Conservation (phyloP, 352 stramenopile genomes). For the Pythium grandisporangium region DNA sequence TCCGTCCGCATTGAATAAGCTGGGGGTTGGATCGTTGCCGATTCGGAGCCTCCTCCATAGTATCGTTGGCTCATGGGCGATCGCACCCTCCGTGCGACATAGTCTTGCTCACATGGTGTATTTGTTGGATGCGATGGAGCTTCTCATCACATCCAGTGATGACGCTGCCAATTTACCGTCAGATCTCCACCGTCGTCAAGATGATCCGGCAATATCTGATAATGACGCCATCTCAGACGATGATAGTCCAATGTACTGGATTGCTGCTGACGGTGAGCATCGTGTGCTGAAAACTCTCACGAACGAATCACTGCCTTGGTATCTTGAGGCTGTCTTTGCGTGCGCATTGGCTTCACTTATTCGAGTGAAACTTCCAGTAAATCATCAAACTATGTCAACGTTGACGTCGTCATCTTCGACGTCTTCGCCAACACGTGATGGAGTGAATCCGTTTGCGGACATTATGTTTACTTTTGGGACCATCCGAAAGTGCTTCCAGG, state of each 20-base stretch:
- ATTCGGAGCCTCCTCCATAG: slow-evolving; percentile 35
- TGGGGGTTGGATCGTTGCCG: slow-evolving; percentile 4
- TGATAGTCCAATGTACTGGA: no score
- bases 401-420: neutral
- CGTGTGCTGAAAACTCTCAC: slow-evolving; percentile 55
- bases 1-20: neutral
- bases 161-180: no score
- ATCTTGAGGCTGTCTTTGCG: slow-evolving; percentile 43
- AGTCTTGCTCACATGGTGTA: slow-evolving; percentile 26
- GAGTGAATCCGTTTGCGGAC: slow-evolving; percentile 23
- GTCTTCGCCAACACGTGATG: neutral
- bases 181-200: no score
- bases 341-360: slow-evolving; percentile 42
- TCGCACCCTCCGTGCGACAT: slow-evolving; percentile 15
- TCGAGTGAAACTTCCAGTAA: slow-evolving; percentile 13
- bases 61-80: slow-evolving; percentile 46
- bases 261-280: slow-evolving; percentile 41
- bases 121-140: slow-evolving; percentile 36
- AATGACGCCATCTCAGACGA: no score
- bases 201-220: no score
- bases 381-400: no score
- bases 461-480: slow-evolving; percentile 27
- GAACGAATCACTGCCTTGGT: slow-evolving; percentile 45
- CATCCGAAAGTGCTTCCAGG: slow-evolving; percentile 24
- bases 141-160: no score